Evolutionary conservation across 2,329 filamentous ascomycete genomes (phyloP), one percentile per base, ranked within the genome.

Genomic region (Penicillium frequentans): DNA sequence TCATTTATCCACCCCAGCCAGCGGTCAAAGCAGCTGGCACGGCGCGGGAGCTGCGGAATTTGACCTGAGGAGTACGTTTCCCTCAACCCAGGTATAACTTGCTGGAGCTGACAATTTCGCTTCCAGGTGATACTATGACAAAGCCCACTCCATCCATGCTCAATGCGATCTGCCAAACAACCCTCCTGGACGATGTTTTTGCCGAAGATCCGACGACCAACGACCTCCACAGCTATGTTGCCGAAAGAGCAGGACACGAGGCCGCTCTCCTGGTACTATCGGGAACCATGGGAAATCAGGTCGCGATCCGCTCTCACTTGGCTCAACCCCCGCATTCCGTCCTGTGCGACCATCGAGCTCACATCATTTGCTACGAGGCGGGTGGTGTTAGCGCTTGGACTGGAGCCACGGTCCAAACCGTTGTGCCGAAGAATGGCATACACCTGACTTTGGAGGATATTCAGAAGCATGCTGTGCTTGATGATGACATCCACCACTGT

Each of bases 231-330:
- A 76, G 82, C 46, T 87, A 90, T 71, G 82, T 96, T 45, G 90
- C 91, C 19, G 71, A 82, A 31, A 82, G 96, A 3, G 85, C 90
- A 1, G 86, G 86, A 64, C 92, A 96, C 66, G 88, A 92, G 67
- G 86, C 86, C 8, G 89, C 85, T 0, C 80, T 97, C 5, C 87
- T 96, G 53, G 90, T 96, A 54, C 81, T 96, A 57, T 95, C 90
- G 0, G 93, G 93, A 3, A 96, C 93, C 5, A 96, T 96, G 92
- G 92, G 91, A 42, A 97, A 97, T 76, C 92, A 96, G 73, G 80
- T 97, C 19, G 88, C 89, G 0, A 82, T 96, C 43, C 86, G 93
- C 39, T 83, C 90, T 1, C 89, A 95, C 57, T 82, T 97, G 14
- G 83, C 81, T 1, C 88, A 90, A 58, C 92, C 93, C 14, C 93